Conservation (phyloP, 805 yeast genomes). For the Ogataea polymorpha region DNA sequence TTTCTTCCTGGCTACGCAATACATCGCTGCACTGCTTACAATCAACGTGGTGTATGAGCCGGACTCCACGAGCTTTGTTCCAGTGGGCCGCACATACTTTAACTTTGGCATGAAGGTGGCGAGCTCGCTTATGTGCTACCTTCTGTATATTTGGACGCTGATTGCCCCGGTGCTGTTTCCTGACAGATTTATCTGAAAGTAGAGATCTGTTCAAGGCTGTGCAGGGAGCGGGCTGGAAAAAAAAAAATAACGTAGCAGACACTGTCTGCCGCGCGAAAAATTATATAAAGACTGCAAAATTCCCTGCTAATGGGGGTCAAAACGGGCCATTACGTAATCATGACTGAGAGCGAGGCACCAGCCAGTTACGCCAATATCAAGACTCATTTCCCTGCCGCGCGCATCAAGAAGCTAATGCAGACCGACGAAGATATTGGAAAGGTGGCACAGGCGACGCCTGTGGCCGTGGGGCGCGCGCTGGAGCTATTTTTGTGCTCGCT, state of each 20-base stretch:
- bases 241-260: too few relatives aligned
- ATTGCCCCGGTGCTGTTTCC: slow-evolving; percentile 90
- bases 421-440: slow-evolving; percentile 98
- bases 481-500: slow-evolving; percentile 88
- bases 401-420: slow-evolving; percentile 95
- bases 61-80: slow-evolving; percentile 85
- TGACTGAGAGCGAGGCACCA: slow-evolving; percentile 18
- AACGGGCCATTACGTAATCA: slow-evolving; percentile 9
- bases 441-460: slow-evolving; percentile 98
- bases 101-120: slow-evolving; percentile 92
- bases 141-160: slow-evolving; percentile 84
- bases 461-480: slow-evolving; percentile 93
- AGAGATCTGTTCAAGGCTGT: slow-evolving; percentile 4
- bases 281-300: slow-evolving; percentile 8
- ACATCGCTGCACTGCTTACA: slow-evolving; percentile 90
- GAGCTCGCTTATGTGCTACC: slow-evolving; percentile 89
- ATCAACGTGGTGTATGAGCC: slow-evolving; percentile 85
- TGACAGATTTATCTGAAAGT: slow-evolving; percentile 58
- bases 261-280: not conserved
- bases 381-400: slow-evolving; percentile 87
- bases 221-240: not conserved
- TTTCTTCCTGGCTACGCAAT: slow-evolving; percentile 93
- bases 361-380: slow-evolving; percentile 50
- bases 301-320: slow-evolving; percentile 2
- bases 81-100: slow-evolving; percentile 96